Conservation (phyloP, 2,329 filamentous ascomycete genomes). For the Teratosphaeria destructans region DNA sequence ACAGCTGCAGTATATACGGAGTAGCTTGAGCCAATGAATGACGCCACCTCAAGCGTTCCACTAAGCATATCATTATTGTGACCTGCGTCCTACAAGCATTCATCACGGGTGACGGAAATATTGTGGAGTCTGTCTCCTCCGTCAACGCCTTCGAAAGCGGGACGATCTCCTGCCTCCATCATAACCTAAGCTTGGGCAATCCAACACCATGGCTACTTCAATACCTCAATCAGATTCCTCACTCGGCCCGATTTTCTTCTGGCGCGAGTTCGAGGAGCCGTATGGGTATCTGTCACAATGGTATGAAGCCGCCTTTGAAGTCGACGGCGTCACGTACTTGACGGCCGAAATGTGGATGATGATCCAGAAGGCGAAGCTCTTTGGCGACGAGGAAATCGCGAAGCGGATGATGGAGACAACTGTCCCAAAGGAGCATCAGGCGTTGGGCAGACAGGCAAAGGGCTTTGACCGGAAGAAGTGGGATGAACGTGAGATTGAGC, state of each 20-base stretch:
- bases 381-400: constrained; percentile 35
- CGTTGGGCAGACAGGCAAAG: constrained; percentile 45
- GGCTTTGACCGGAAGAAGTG: constrained; percentile 44
- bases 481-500: constrained; percentile 28
- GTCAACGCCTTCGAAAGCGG: neutral
- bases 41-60: neutral
- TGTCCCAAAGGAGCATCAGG: constrained; percentile 41
- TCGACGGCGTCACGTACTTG: constrained; percentile 27
- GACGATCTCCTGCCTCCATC: too few species aligned
- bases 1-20: neutral
- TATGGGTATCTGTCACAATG: constrained; percentile 55
- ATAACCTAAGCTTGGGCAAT: neutral
- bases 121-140: neutral
- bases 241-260: constrained; percentile 26
- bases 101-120: too few species aligned
- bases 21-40: neutral
- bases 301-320: constrained; percentile 43
- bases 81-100: too few species aligned
- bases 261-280: constrained; percentile 31
- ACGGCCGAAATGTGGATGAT: constrained; percentile 41
- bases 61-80: neutral
- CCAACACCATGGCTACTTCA: neutral
- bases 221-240: neutral
- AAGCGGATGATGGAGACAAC: constrained; percentile 39
- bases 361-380: constrained; percentile 34